Evolutionary conservation across 805 yeast genomes (phyloP), one percentile per base, ranked within the genome.

Genomic region (Pichia pseudocactophila): DNA sequence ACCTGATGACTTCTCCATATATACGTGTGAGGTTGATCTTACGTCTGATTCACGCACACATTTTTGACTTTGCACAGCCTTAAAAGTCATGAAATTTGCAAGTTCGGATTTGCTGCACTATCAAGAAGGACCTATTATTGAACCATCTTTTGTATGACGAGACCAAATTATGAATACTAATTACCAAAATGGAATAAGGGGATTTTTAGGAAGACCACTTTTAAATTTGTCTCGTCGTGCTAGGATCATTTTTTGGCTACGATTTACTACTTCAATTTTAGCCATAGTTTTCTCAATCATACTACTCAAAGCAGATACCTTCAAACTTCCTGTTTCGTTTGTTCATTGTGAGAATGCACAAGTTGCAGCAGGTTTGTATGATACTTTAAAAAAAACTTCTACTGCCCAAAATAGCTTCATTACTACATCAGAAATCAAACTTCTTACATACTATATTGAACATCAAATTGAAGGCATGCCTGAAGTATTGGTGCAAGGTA

Each of bases 281-380:
- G 13, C 45, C 12, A 12, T 47, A 2, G 22, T 41, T 12, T 20
- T 36, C 3, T 32, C 41, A 10, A 16, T 50, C 11, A 11, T 50
- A 11, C 33, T 34, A 3, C 15, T 17, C 4, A 30, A 18, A 13
- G 46, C 45, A 6, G 19, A 30, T 3, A 15, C 12, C 5, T 10
- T 40, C 3, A 22, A 22, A 6, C 25, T 22, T 22, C 47, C 46
- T 18, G 31, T 46, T 12, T 30, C 40, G 11, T 52, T 67, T 32
- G 59, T 78, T 31, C 69, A 71, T 50, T 74, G 78, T 44, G 65
- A 72, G 4, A 78, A 73, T 49, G 56, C 69, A 7, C 76, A 74
- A 45, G 72, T 78, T 16, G 69, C 78, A 1, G 50, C 59, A 16
- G 84, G 83, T 1, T 56, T 78, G 8, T 77, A 74, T 50, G 55